phyloP scores from a whole-genome alignment of 2,329 filamentous ascomycete genomes.

The Scedosporium dehoogii region DNA sequence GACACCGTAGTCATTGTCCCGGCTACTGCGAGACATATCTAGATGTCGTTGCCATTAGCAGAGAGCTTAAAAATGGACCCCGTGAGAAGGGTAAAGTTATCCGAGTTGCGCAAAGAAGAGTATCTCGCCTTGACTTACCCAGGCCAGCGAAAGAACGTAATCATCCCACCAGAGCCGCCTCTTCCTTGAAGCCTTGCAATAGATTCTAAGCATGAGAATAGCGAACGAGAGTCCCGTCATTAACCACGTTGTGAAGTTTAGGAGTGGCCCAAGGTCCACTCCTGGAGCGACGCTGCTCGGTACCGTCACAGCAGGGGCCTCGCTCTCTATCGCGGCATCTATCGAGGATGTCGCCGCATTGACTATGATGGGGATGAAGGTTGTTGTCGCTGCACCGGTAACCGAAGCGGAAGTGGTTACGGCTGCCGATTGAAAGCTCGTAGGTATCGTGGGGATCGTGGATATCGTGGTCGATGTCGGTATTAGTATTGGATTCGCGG shows the following conservation, averaged over 20 bases:
- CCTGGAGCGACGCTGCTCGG: not conserved
- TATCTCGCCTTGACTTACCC: constrained; percentile 7
- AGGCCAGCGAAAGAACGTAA: constrained; percentile 12
- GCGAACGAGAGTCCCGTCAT: constrained; percentile 4
- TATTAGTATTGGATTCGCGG: not conserved
- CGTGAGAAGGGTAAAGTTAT: not conserved
- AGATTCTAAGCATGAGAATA: constrained; percentile 13
- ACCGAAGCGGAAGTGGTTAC: not conserved
- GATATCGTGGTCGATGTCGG: not conserved
- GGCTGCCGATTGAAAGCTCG: not conserved
- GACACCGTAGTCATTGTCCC: constrained; percentile 6
- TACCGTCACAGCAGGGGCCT: not conserved
- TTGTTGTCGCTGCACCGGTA: not conserved
- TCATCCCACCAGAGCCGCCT: constrained; percentile 16
- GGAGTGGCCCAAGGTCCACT: constrained; percentile 1
- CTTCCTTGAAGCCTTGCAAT: constrained; percentile 12
- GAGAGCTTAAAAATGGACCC: not conserved
- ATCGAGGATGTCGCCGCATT: not conserved
- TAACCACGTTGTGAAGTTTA: constrained; percentile 6
- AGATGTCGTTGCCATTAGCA: not conserved
- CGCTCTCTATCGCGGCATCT: not conserved
- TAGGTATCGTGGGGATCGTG: not conserved
- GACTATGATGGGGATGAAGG: not conserved
- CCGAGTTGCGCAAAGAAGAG: not conserved
- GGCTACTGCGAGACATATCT: constrained; percentile 4